Conservation (phyloP, 2,329 filamentous ascomycete species). For the Emmonsia crescens region DNA sequence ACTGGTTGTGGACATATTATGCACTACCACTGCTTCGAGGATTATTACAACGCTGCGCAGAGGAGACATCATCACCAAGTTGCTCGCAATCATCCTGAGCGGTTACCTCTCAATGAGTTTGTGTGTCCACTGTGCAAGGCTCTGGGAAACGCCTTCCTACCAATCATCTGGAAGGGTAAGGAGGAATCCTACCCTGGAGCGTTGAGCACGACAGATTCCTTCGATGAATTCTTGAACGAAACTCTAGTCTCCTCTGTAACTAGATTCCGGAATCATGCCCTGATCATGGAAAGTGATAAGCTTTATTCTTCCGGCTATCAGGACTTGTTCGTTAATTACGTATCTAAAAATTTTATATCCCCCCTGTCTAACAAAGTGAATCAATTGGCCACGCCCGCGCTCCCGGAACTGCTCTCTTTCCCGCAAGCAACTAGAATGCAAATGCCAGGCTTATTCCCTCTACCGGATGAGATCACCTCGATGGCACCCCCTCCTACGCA, state of each 20-base stretch:
- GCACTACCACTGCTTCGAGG: slow-evolving; percentile 93
- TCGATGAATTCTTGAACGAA: slow-evolving; percentile 58
- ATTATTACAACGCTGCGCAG: slow-evolving; percentile 74
- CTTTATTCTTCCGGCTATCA: slow-evolving; percentile 30
- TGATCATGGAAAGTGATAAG: slow-evolving; percentile 28
- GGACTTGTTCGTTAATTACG: slow-evolving; percentile 42
- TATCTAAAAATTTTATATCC: slow-evolving; percentile 40
- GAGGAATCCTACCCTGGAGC: slow-evolving; percentile 70
- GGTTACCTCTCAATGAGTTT: slow-evolving; percentile 70
- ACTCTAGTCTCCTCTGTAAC: slow-evolving; percentile 43
- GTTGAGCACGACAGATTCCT: slow-evolving; percentile 49
- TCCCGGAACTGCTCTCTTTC: slow-evolving; percentile 21
- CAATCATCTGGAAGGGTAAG: slow-evolving; percentile 89
- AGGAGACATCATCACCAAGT: slow-evolving; percentile 86
- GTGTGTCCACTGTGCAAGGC: slow-evolving; percentile 96
- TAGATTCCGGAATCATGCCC: slow-evolving; percentile 39
- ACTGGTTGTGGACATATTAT: slow-evolving; percentile 96
- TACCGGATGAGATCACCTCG: slow-evolving; percentile 22
- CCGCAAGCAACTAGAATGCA: slow-evolving; percentile 21
- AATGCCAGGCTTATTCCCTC: slow-evolving; percentile 31
- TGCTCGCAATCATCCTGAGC: slow-evolving; percentile 84
- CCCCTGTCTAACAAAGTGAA: slow-evolving; percentile 36
- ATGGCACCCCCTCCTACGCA: slow-evolving; percentile 12
- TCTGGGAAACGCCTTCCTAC: slow-evolving; percentile 85
- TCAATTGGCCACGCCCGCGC: slow-evolving; percentile 21